A percentile compares a stretch with the other conserved stretches of the same genome.
Evolutionary conservation across 179 eudicot genomes (phyloP).

Genomic region (Heliamphora pulchella): DNA sequence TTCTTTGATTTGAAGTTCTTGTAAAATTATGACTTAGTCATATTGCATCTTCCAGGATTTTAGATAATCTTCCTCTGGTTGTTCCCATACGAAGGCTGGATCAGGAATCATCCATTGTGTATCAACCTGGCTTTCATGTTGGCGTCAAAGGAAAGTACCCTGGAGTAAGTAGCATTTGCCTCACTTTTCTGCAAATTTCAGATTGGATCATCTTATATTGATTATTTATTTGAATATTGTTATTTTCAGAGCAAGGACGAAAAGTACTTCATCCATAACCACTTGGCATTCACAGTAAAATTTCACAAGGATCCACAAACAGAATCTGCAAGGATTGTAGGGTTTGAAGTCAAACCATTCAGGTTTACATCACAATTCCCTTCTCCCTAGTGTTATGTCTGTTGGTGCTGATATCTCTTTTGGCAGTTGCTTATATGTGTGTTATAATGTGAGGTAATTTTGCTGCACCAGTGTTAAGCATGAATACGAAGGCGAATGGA

Average conservation of each 20-base stretch:
- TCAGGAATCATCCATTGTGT: slow-evolving; percentile 47
- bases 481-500: slow-evolving; percentile 48
- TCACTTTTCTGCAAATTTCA: not conserved
- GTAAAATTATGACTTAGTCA: too few species aligned
- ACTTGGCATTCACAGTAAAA: slow-evolving; percentile 48
- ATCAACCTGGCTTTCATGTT: slow-evolving; percentile 87
- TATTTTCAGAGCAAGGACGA: slow-evolving; percentile 46
- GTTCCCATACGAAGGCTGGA: slow-evolving; percentile 80
- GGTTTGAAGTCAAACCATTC: slow-evolving; percentile 50
- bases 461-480: slow-evolving; percentile 35
- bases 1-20: too few species aligned
- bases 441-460: slow-evolving; percentile 3
- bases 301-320: slow-evolving; percentile 49
- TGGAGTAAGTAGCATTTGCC: slow-evolving; percentile 46
- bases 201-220: not conserved
- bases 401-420: not conserved
- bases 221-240: not conserved
- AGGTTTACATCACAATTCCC: slow-evolving; percentile 23
- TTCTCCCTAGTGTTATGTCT: not conserved
- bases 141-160: slow-evolving; percentile 87
- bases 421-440: not conserved
- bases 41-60: slow-evolving; percentile 41
- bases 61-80: slow-evolving; percentile 96
- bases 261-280: slow-evolving; percentile 50
- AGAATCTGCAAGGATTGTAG: slow-evolving; percentile 52